Evolutionary conservation across 257 asterid genomes (phyloP), one percentile per base, ranked within the genome.

Genomic region (Plantago major): DNA sequence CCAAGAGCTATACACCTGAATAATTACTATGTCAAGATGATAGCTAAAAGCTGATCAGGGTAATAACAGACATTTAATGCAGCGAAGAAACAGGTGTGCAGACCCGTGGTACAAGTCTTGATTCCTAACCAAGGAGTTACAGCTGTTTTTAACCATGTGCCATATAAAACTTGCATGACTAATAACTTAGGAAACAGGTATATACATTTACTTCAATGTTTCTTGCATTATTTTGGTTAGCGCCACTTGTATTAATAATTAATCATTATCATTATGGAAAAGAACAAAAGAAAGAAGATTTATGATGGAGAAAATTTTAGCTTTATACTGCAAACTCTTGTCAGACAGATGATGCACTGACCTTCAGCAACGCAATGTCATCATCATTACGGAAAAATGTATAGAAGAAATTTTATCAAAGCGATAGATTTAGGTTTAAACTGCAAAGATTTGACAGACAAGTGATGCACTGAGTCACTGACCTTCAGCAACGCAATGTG

Each of bases 401-500:
- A n/a, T n/a, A n/a, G n/a, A n/a, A n/a, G n/a, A n/a, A n/a, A n/a
- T n/a, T n/a, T n/a, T n/a, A n/a, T n/a, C n/a, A n/a, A n/a, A n/a
- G n/a, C n/a, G n/a, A n/a, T n/a, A n/a, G n/a, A n/a, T n/a, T n/a
- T n/a, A n/a, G n/a, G 38, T 61, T 13, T 12, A 53, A 15, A 22
- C 51, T 7, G 55, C 14, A 64, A 42, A 58, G 56, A 8, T n/a
- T 28, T 58, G 57, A 59, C 4, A 17, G 16, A 46, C 3, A 40
- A 33, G 9, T 13, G 60, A 28, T 50, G 53, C 55, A 78, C 64
- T n/a, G n/a, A n/a, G n/a, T n/a, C n/a, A n/a, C n/a, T 40, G 53
- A 79, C 97, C 94, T 91, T 91, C 56, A 91, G 84, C 65, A 88
- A 65, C 30, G 98, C 95, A 42, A 86, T 79, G 69, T 91, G 98